Percentiles rank a stretch among this genome's conserved stretches.
Conservation (phyloP, 805 yeast species). For the Vanderwaltozyma tropicalis region DNA sequence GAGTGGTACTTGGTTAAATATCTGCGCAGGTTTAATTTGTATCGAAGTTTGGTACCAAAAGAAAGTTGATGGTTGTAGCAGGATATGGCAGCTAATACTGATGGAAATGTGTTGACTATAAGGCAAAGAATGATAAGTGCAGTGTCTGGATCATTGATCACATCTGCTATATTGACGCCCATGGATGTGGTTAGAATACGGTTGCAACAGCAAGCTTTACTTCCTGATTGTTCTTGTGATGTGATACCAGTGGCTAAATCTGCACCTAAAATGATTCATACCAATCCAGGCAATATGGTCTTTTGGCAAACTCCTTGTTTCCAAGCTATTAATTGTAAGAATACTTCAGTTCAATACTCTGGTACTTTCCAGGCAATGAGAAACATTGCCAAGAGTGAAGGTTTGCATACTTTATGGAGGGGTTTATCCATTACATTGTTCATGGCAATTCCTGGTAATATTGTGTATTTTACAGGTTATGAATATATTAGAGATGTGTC, state of each 20-base stretch:
- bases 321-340: conserved; percentile 24
- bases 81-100: neutral
- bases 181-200: conserved; percentile 70
- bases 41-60: neutral
- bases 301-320: conserved; percentile 29
- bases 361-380: conserved; percentile 70
- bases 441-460: conserved; percentile 89
- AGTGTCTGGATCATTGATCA: conserved; percentile 61
- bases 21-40: no score
- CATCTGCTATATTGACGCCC: conserved; percentile 68
- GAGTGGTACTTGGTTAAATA: no score
- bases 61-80: neutral
- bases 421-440: conserved; percentile 73
- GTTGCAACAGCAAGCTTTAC: conserved; percentile 64
- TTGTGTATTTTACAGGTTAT: conserved; percentile 89
- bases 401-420: conserved; percentile 70
- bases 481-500: conserved; percentile 76
- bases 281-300: conserved; percentile 2
- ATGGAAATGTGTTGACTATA: conserved; percentile 14
- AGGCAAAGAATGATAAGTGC: conserved; percentile 69
- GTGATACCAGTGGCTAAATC: neutral
- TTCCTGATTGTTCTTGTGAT: conserved; percentile 34
- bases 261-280: neutral
- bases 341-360: conserved; percentile 30
- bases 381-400: conserved; percentile 62